Evolutionary conservation across 2,329 filamentous ascomycete species (phyloP).

Genomic region (Aspergillus calidoustus): DNA sequence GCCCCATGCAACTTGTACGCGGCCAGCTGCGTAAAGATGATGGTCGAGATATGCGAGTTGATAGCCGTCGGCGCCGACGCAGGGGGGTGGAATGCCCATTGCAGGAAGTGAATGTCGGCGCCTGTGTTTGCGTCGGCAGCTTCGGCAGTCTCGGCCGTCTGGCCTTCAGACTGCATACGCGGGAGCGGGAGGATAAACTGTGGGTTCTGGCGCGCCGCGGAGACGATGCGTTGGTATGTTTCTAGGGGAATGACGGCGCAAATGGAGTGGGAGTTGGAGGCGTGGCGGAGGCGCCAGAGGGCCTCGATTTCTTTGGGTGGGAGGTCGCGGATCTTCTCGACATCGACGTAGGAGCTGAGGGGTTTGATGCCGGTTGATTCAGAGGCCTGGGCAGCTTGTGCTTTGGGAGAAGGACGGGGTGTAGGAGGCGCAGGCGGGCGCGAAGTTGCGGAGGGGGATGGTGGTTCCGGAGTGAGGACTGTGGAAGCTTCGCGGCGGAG

Average conservation of each 20-base stretch:
- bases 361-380: constrained; percentile 63
- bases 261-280: constrained; percentile 72
- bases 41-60: constrained; percentile 66
- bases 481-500: constrained; percentile 70
- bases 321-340: constrained; percentile 74
- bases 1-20: constrained; percentile 91
- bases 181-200: constrained; percentile 88
- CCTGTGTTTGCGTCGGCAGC: constrained; percentile 51
- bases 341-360: constrained; percentile 72
- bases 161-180: constrained; percentile 38
- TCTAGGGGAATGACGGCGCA: constrained; percentile 77
- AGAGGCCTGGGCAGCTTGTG: constrained; percentile 49
- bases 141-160: constrained; percentile 19
- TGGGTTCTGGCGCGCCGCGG: constrained; percentile 73
- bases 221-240: constrained; percentile 75
- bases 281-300: constrained; percentile 89
- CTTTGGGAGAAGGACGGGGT: constrained; percentile 38
- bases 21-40: constrained; percentile 92
- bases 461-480: constrained; percentile 53
- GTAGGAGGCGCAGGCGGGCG: constrained; percentile 42
- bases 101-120: constrained; percentile 93
- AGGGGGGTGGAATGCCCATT: constrained; percentile 87
- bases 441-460: constrained; percentile 41
- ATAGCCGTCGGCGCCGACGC: constrained; percentile 41
- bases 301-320: constrained; percentile 81